These are phyloP conservation scores for Royoungia palumana DNA, from an alignment of 768 basidiomycete genomes.

Conservation along the genomic window DNA sequence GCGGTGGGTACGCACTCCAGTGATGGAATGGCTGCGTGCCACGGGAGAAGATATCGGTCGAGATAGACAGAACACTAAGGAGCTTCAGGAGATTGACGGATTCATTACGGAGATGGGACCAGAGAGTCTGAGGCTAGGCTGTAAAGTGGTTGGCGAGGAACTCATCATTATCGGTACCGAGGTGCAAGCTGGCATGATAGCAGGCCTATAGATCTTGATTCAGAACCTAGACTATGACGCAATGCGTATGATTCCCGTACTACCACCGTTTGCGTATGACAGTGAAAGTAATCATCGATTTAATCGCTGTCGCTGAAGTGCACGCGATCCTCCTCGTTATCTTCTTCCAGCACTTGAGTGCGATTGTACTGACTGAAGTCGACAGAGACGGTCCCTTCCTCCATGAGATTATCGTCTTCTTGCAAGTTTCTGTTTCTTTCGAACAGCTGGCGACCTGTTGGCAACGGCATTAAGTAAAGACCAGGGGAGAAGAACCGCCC, in stretches of 20 bases:
- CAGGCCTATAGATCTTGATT: conserved; percentile 48
- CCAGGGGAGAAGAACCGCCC: conserved; percentile 14
- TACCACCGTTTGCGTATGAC: background rate
- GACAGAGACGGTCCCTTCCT: conserved; percentile 85
- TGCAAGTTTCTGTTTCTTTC: conserved; percentile 71
- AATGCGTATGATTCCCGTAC: conserved; percentile 5
- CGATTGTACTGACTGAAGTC: conserved; percentile 89
- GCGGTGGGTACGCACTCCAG: conserved; percentile 70
- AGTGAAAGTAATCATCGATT: conserved; percentile 11
- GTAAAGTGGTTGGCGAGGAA: conserved; percentile 53
- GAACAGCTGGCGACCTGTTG: conserved; percentile 88
- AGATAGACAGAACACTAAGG: conserved; percentile 28
- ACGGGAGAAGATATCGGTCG: conserved; percentile 50
- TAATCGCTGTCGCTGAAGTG: conserved; percentile 89
- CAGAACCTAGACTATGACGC: conserved; percentile 12
- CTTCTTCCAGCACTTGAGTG: conserved; percentile 41
- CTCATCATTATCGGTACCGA: conserved; percentile 51
- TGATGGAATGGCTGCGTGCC: conserved; percentile 67
- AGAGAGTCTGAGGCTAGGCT: conserved; percentile 46
- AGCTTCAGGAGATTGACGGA: conserved; percentile 52
- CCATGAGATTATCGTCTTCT: conserved; percentile 76
- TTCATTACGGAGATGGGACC: conserved; percentile 58
- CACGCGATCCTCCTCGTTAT: conserved; percentile 61
- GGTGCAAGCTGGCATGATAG: conserved; percentile 52
- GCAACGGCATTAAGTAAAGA: conserved; percentile 7